These are phyloP conservation scores for Kalmanozyma brasiliensis DNA, from an alignment of 1,284 basidiomycete genomes.

Conservation along the genomic window DNA sequence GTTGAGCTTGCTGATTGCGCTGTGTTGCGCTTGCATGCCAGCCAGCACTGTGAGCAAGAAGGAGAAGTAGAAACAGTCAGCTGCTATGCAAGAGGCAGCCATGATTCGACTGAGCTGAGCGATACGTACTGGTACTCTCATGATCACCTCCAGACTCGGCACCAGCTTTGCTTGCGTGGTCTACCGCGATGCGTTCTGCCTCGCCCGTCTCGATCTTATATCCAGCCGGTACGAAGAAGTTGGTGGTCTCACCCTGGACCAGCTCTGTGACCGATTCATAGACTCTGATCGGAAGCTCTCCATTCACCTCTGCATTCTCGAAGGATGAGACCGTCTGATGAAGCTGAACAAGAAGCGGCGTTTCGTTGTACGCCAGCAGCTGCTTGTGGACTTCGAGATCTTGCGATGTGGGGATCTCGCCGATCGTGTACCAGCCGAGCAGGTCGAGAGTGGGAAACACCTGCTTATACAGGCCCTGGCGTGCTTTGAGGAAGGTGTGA, in stretches of 20 bases:
- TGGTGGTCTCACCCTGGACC: slow-evolving; percentile 34
- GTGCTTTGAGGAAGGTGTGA: slow-evolving; percentile 76
- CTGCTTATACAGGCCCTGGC: slow-evolving; percentile 94
- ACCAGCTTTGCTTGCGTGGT: slow-evolving; percentile 89
- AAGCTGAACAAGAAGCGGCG: slow-evolving; percentile 71
- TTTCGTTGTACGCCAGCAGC: slow-evolving; percentile 71
- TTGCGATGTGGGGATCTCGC: slow-evolving; percentile 75
- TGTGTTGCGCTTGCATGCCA: slow-evolving; percentile 87
- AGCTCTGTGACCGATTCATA: slow-evolving; percentile 61
- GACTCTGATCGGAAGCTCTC: slow-evolving; percentile 55
- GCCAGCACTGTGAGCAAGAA: slow-evolving; percentile 81
- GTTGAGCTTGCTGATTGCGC: slow-evolving; percentile 94
- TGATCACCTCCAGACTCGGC: slow-evolving; percentile 76
- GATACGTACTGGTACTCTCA: slow-evolving; percentile 69
- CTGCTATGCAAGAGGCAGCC: background rate
- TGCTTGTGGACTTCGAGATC: slow-evolving; percentile 86
- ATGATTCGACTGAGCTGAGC: no score
- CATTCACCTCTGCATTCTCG: slow-evolving; percentile 33
- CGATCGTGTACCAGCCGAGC: slow-evolving; percentile 95
- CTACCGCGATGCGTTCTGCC: slow-evolving; percentile 96
- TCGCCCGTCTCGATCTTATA: slow-evolving; percentile 96
- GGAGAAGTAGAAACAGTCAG: background rate
- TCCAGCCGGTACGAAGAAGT: slow-evolving; percentile 78
- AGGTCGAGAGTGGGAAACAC: slow-evolving; percentile 96
- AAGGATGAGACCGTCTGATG: slow-evolving; percentile 62